phyloP scores from a whole-genome alignment of 192 early-diverging fungal genomes.

The Cetraspora pellucida region DNA sequence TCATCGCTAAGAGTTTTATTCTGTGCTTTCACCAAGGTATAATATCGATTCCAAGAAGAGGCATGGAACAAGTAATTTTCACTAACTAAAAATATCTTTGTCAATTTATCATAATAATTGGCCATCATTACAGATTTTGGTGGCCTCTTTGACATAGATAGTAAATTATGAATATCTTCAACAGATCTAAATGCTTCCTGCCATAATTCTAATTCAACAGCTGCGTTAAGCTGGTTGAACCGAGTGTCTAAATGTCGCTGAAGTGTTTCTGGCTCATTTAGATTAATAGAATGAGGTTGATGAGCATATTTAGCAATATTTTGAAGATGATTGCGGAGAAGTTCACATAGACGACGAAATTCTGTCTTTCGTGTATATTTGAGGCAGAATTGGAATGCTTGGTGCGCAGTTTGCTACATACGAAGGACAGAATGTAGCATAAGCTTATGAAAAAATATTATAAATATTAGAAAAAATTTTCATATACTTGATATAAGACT shows the following conservation, averaged over 20 bases:
- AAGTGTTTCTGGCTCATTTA: conserved; percentile 94
- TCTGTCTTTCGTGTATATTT: conserved; percentile 96
- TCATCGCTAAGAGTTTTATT: conserved; percentile 81
- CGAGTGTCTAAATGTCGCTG: conserved; percentile 96
- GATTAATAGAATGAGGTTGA: conserved; percentile 91
- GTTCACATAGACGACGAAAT: conserved; percentile 97
- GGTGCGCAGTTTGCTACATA: conserved; percentile 63
- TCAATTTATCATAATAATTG: conserved; percentile 98
- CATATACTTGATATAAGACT: conserved; percentile 79
- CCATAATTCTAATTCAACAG: conserved; percentile 97
- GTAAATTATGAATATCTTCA: conserved; percentile 95
- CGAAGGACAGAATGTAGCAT: not conserved
- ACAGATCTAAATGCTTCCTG: conserved; percentile 97
- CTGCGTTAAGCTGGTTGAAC: conserved; percentile 94
- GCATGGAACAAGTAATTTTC: conserved; percentile 99
- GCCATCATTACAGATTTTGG: conserved; percentile 95
- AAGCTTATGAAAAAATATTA: not conserved
- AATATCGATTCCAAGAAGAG: conserved; percentile 94
- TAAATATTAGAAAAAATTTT: not conserved
- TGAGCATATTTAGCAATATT: conserved; percentile 90
- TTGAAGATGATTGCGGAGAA: conserved; percentile 91
- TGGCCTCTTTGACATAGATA: conserved; percentile 87
- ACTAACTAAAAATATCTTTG: conserved; percentile 93
- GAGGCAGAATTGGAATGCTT: conserved; percentile 97
- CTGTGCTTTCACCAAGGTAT: conserved; percentile 72